phyloP scores from a whole-genome alignment of 768 basidiomycete genomes.

The Nidularia sp. region DNA sequence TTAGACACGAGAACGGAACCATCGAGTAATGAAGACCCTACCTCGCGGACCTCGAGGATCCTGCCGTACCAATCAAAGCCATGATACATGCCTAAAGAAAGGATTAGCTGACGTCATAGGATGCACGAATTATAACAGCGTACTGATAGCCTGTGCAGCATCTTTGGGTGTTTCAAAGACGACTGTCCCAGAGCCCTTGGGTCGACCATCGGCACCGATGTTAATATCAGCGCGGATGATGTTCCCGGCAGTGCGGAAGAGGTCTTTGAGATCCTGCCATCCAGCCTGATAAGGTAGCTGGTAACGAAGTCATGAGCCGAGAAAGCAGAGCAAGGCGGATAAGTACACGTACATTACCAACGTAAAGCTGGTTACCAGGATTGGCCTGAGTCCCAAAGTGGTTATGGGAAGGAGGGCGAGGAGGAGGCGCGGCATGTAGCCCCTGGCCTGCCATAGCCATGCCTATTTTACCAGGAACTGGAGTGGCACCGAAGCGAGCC shows the following conservation, averaged over 20 bases:
- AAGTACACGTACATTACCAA: constrained; percentile 72
- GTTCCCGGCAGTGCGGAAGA: constrained; percentile 93
- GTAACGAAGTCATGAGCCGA: constrained; percentile 1
- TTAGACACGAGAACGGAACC: neutral
- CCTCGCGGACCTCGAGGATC: constrained; percentile 93
- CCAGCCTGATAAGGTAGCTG: constrained; percentile 97
- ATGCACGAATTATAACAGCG: constrained; percentile 20
- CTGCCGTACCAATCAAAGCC: constrained; percentile 98
- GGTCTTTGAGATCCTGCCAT: constrained; percentile 97
- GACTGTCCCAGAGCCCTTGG: constrained; percentile 97
- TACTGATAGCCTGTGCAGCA: constrained; percentile 88
- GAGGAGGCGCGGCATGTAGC: constrained; percentile 72
- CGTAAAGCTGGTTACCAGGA: constrained; percentile 91
- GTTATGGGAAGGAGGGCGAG: constrained; percentile 80
- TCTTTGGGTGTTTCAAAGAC: constrained; percentile 91
- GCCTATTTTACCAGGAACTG: constrained; percentile 94
- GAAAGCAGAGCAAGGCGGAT: neutral
- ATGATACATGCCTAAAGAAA: constrained; percentile 82
- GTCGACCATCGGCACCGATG: constrained; percentile 86
- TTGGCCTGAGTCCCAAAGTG: constrained; percentile 68
- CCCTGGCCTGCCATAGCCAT: constrained; percentile 96
- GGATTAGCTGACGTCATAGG: constrained; percentile 8
- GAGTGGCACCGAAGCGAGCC: constrained; percentile 92
- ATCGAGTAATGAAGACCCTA: constrained; percentile 23
- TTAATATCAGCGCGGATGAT: constrained; percentile 96